A percentile compares a stretch with the other conserved stretches of the same genome.
Conservation (phyloP, 2,329 filamentous ascomycete genomes). For the Celoporthe dispersa region DNA sequence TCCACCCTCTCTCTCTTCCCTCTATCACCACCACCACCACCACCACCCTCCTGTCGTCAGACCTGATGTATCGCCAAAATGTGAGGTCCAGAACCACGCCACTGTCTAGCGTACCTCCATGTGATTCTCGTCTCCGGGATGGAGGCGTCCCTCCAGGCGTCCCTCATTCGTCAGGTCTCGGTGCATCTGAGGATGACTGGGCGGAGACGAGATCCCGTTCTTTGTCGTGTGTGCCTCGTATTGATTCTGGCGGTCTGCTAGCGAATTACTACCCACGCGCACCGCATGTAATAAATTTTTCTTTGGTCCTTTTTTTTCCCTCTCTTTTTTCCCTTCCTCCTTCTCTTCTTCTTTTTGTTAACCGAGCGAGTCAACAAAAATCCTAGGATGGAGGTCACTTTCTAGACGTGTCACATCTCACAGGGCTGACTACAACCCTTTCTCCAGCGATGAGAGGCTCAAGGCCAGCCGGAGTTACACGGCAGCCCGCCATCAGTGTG, state of each 20-base stretch:
- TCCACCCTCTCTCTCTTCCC: too few species aligned
- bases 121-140: background rate
- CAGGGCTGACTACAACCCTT: constrained; percentile 15
- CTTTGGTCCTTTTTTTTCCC: background rate
- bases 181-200: background rate
- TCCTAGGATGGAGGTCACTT: background rate
- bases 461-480: constrained; percentile 16
- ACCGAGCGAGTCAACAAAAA: constrained; percentile 6
- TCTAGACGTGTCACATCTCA: constrained; percentile 26
- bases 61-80: background rate
- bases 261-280: constrained; percentile 1
- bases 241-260: constrained; percentile 21
- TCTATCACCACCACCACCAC: background rate
- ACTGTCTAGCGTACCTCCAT: background rate
- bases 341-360: background rate
- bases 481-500: constrained; percentile 1
- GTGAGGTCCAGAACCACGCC: background rate
- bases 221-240: constrained; percentile 25
- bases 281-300: background rate
- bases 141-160: background rate
- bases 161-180: background rate
- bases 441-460: constrained; percentile 11
- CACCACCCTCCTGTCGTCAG: background rate
- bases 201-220: background rate
- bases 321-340: too few species aligned